Conservation (phyloP, 208 protist species). For the Leptomonas pyrrhocoris region DNA sequence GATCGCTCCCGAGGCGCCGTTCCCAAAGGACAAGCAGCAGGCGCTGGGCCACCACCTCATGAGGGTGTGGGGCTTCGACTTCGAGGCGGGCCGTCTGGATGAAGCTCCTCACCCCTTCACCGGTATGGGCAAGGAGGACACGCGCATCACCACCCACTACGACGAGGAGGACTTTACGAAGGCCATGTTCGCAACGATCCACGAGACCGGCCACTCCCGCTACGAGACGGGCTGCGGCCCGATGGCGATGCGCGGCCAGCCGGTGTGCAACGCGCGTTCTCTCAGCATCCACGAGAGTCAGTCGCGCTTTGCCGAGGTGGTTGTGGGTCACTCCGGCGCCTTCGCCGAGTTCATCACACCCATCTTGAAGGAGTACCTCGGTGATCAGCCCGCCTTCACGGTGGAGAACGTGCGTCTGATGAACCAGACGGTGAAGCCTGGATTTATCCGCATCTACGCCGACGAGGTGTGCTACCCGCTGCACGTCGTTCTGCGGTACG, state of each 20-base stretch:
- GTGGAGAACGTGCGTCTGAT: slow-evolving; percentile 53
- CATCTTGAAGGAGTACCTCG: slow-evolving; percentile 52
- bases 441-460: slow-evolving; percentile 80
- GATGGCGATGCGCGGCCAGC: slow-evolving; percentile 45
- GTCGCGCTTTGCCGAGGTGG: slow-evolving; percentile 73
- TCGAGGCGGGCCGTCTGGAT: slow-evolving; percentile 76
- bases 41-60: slow-evolving; percentile 39
- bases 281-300: too few relatives aligned
- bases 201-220: too few relatives aligned
- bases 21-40: slow-evolving; percentile 48
- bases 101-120: slow-evolving; percentile 82
- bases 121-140: slow-evolving; percentile 61
- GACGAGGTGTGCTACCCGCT: slow-evolving; percentile 93
- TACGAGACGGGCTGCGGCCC: slow-evolving; percentile 53
- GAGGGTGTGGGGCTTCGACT: slow-evolving; percentile 72
- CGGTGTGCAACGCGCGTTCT: slow-evolving; percentile 62
- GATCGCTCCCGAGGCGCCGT: slow-evolving; percentile 20
- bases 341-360: slow-evolving; percentile 69
- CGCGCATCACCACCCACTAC: slow-evolving; percentile 82
- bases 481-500: slow-evolving; percentile 90
- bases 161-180: slow-evolving; percentile 40
- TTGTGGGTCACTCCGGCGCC: slow-evolving; percentile 54
- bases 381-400: slow-evolving; percentile 56
- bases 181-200: slow-evolving; percentile 21
- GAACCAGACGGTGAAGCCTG: slow-evolving; percentile 60